A percentile compares a stretch with the other conserved stretches of the same genome.
Evolutionary conservation across 495 filamentous ascomycete species (phyloP).

Genomic region (Aspergillus bertholletiae): DNA sequence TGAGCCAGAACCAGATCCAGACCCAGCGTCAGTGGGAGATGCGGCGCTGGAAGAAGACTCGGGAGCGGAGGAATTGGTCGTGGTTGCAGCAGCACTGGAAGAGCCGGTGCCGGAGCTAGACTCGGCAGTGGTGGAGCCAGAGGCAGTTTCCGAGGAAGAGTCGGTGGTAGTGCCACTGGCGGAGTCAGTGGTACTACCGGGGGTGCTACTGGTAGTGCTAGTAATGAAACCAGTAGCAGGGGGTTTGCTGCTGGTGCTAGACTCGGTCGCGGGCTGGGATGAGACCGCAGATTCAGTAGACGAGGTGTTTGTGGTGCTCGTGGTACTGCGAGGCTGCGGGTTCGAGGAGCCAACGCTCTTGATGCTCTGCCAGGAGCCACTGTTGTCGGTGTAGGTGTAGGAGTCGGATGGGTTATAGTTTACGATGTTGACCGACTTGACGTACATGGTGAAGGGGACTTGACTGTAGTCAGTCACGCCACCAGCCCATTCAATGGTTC

Average conservation of each 20-base stretch:
- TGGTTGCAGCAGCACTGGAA: constrained; percentile 4
- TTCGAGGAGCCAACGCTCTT: constrained; percentile 17
- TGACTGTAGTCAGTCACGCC: constrained; percentile 64
- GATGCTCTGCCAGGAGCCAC: constrained; percentile 34
- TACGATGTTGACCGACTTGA: constrained; percentile 44
- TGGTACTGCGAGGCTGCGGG: constrained; percentile 4
- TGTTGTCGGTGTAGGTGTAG: constrained; percentile 39
- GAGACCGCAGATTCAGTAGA: constrained; percentile 5
- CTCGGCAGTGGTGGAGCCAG: constrained; percentile 2
- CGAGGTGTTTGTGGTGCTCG: constrained; percentile 4
- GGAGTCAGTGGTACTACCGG: constrained; percentile 1
- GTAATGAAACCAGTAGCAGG: constrained; percentile 5
- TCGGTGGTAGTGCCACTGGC: no score
- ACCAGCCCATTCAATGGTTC: constrained; percentile 67
- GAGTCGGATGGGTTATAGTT: constrained; percentile 33
- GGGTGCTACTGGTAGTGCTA: neutral
- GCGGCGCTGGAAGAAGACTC: neutral
- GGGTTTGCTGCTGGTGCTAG: neutral
- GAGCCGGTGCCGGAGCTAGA: constrained; percentile 15
- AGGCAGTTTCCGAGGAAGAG: neutral
- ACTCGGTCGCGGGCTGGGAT: constrained; percentile 4
- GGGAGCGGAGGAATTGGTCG: constrained; percentile 6
- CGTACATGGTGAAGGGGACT: constrained; percentile 68
- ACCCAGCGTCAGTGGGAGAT: constrained; percentile 1
- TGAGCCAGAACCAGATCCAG: constrained; percentile 18